A percentile compares a stretch with the other conserved stretches of the same genome.
These are phyloP conservation scores for Scedosporium dehoogii DNA, from an alignment of 2,329 filamentous ascomycete genomes.

Conservation along the genomic window DNA sequence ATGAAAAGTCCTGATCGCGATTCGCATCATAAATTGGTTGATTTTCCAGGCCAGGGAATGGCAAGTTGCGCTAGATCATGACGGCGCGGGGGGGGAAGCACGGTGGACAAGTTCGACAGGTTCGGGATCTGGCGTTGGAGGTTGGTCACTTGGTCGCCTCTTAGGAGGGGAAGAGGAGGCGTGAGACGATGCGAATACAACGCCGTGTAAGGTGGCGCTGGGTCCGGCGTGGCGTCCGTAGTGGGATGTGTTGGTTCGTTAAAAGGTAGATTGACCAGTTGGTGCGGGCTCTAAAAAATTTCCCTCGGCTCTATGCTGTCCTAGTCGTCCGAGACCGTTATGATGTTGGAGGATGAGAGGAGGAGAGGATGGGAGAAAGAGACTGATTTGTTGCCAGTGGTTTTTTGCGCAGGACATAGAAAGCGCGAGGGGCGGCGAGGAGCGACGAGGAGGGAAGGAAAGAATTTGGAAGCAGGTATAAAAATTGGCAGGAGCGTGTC, in stretches of 20 bases:
- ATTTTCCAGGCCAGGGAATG: slow-evolving; percentile 9
- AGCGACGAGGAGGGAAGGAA: neutral
- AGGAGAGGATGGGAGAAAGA: neutral
- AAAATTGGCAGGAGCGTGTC: slow-evolving; percentile 4
- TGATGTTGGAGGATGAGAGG: neutral
- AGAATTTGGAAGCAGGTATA: neutral
- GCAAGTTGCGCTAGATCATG: slow-evolving; percentile 5
- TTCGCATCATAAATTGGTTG: slow-evolving; percentile 8
- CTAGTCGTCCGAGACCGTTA: neutral
- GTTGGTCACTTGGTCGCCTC: neutral
- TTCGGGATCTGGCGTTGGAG: slow-evolving; percentile 7
- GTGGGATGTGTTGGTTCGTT: neutral
- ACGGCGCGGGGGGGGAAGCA: neutral
- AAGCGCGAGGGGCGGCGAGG: neutral
- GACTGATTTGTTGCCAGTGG: neutral
- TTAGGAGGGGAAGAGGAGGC: neutral
- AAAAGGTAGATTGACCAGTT: neutral
- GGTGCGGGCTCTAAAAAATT: neutral
- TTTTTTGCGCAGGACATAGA: neutral
- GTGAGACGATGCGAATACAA: neutral
- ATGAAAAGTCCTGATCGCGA: neutral
- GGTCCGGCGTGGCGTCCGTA: neutral
- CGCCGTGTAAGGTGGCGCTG: neutral
- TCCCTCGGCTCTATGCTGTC: neutral
- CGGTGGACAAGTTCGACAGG: neutral